Conservation (phyloP, 2,329 filamentous ascomycete species). For the Diplodia corticola region DNA sequence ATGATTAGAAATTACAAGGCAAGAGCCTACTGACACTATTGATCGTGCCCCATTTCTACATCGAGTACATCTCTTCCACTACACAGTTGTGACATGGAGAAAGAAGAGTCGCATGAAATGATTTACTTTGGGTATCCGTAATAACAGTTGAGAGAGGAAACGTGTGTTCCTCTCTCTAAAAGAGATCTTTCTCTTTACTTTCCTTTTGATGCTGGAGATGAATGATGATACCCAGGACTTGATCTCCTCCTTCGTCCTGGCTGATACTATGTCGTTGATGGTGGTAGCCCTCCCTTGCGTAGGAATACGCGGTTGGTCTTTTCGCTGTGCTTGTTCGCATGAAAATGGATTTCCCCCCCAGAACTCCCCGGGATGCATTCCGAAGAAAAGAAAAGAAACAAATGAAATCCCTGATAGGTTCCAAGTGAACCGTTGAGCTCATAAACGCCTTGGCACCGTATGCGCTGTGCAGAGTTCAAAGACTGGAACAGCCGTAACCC, state of each 20-base stretch:
- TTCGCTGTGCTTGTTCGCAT: background rate
- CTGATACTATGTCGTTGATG: background rate
- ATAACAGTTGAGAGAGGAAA: background rate
- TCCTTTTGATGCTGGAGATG: background rate
- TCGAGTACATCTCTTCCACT: background rate
- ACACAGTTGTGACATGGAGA: background rate
- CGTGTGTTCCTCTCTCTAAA: background rate
- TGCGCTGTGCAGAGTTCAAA: background rate
- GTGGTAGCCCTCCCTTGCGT: background rate
- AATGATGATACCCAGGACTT: background rate
- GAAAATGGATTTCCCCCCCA: background rate
- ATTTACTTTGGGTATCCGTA: conserved; percentile 5
- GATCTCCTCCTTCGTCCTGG: background rate
- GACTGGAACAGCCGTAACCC: background rate
- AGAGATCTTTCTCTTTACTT: background rate
- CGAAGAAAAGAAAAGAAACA: background rate
- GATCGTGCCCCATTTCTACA: background rate
- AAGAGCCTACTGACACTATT: background rate
- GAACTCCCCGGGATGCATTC: background rate
- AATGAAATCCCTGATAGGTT: background rate
- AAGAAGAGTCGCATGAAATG: background rate
- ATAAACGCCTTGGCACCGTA: background rate
- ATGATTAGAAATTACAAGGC: background rate
- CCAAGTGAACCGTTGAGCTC: background rate
- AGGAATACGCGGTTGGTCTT: no score